phyloP scores from a whole-genome alignment of 1,284 basidiomycete genomes.

The Cutaneotrichosporon spelunceum region DNA sequence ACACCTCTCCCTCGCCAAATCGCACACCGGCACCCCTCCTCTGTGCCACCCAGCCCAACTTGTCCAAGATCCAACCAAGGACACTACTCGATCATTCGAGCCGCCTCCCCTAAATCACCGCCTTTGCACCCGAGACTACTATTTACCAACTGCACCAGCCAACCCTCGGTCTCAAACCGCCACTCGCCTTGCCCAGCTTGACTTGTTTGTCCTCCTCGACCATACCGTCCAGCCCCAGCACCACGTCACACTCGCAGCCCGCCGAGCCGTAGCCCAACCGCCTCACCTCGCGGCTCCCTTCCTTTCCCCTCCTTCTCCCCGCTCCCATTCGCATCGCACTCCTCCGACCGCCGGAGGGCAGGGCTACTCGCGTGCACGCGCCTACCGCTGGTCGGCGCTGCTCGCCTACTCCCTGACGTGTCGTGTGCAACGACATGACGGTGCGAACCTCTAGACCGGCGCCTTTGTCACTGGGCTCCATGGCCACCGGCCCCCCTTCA shows the following conservation, averaged over 20 bases:
- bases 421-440: slow-evolving; percentile 3
- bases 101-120: too few relatives aligned
- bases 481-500: slow-evolving; percentile 4
- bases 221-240: too few relatives aligned
- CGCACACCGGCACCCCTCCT: neutral
- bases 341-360: neutral
- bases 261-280: too few relatives aligned
- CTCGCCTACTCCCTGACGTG: neutral
- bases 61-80: neutral
- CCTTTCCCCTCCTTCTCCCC: neutral
- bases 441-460: slow-evolving; percentile 3
- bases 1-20: neutral
- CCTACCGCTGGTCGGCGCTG: neutral
- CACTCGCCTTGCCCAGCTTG: too few relatives aligned
- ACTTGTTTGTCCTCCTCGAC: too few relatives aligned
- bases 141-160: too few relatives aligned
- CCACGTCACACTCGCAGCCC: too few relatives aligned
- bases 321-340: neutral
- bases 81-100: neutral
- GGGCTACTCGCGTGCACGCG: slow-evolving; percentile 7
- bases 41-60: neutral
- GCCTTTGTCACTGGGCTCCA: neutral
- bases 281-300: neutral
- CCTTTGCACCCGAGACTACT: too few relatives aligned
- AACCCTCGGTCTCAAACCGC: too few relatives aligned